Evolutionary conservation across 2,329 filamentous ascomycete species (phyloP).

Genomic region (Anisogramma anomala): DNA sequence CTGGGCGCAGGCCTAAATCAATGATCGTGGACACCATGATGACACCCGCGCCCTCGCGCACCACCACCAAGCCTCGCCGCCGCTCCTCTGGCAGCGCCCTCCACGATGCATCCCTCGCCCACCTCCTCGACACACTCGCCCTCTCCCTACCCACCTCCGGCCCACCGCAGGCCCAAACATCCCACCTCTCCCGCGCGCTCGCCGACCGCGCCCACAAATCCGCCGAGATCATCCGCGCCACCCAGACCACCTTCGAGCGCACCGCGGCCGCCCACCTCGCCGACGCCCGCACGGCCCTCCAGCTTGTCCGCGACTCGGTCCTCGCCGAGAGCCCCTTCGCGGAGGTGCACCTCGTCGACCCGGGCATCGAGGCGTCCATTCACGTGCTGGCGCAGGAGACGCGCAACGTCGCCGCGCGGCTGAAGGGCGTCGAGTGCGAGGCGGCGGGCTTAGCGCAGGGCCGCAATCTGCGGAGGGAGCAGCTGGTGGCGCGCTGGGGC

Average conservation of each 20-base stretch:
- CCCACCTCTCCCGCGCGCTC: constrained; percentile 3
- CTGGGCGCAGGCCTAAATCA: constrained; percentile 19
- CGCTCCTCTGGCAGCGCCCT: constrained; percentile 26
- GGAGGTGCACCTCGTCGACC: constrained; percentile 38
- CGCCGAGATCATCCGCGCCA: constrained; percentile 30
- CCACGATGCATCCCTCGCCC: constrained; percentile 31
- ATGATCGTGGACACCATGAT: constrained; percentile 5
- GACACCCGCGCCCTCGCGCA: constrained; percentile 7
- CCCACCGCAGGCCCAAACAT: constrained; percentile 12
- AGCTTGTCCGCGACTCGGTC: constrained; percentile 38
- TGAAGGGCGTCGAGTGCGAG: constrained; percentile 27
- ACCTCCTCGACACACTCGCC: constrained; percentile 37
- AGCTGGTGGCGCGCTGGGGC: constrained; percentile 35
- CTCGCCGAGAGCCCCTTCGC: constrained; percentile 40
- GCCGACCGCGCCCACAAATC: constrained; percentile 8
- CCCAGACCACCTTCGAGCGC: constrained; percentile 40
- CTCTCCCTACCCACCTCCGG: constrained; percentile 29
- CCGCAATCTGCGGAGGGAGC: constrained; percentile 36
- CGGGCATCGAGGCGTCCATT: constrained; percentile 41
- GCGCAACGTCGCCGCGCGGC: constrained; percentile 26
- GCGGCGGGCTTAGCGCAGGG: constrained; percentile 23
- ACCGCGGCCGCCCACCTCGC: constrained; percentile 30
- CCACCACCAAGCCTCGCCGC: constrained; percentile 18
- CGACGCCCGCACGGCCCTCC: constrained; percentile 37
- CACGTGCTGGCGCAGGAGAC: constrained; percentile 34